A percentile compares a stretch with the other conserved stretches of the same genome.
Conservation (phyloP, 1,284 basidiomycete genomes). For the Tilletiopsis washingtonensis region DNA sequence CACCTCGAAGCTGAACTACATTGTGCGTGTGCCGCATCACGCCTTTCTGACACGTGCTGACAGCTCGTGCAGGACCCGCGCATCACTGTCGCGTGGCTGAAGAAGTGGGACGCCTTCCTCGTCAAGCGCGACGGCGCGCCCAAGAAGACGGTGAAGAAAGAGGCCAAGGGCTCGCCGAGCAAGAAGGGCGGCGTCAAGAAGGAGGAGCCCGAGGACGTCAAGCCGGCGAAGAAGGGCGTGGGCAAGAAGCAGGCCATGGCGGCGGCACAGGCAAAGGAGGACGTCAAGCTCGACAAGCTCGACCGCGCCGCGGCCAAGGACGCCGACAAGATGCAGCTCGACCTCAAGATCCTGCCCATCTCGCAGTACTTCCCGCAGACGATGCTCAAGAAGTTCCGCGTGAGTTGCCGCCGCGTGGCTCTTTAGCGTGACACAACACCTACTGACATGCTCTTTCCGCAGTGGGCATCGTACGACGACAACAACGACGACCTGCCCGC, state of each 20-base stretch:
- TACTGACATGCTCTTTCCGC: constrained; percentile 22
- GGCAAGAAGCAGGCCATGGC: constrained; percentile 14
- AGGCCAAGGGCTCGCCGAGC: constrained; percentile 13
- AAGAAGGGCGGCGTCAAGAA: constrained; percentile 22
- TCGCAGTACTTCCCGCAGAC: constrained; percentile 42
- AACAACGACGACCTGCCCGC: constrained; percentile 5
- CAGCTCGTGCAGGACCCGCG: constrained; percentile 27
- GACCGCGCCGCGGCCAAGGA: constrained; percentile 26
- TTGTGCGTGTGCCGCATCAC: constrained; percentile 5
- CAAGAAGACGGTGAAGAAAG: constrained; percentile 1
- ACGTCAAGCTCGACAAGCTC: constrained; percentile 14
- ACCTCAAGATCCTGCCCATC: constrained; percentile 38
- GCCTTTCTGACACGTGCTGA: background rate
- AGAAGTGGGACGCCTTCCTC: constrained; percentile 42
- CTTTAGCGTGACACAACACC: constrained; percentile 20
- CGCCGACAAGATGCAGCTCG: constrained; percentile 43
- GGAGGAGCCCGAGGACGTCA: constrained; percentile 21
- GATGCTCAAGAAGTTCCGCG: constrained; percentile 47
- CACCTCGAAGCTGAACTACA: constrained; percentile 47
- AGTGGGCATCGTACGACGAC: constrained; percentile 15
- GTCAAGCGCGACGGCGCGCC: constrained; percentile 9
- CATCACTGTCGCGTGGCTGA: constrained; percentile 45
- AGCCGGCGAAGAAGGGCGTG: constrained; percentile 15
- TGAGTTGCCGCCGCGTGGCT: constrained; percentile 11
- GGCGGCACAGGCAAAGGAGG: constrained; percentile 4